Conservation (phyloP, 306 rosid species). For the Lathyrus oleraceus region DNA sequence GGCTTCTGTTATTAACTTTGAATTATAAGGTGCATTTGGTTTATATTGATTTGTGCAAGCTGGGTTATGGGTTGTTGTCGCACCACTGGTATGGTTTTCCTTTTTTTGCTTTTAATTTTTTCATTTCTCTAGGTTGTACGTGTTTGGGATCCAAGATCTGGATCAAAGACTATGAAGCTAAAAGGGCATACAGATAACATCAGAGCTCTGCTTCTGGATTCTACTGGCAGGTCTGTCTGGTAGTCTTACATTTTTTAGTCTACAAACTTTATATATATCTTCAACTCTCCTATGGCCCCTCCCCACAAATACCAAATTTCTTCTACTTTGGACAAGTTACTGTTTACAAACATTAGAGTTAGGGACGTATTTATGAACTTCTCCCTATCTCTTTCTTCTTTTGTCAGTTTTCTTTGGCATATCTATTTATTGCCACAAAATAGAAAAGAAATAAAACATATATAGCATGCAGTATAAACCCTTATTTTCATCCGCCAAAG, state of each 20-base stretch:
- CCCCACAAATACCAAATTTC: neutral
- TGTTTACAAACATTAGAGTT: conserved; percentile 20
- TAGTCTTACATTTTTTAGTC: conserved; percentile 2
- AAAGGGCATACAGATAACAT: conserved; percentile 96
- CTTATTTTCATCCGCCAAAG: neutral
- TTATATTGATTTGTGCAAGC: neutral
- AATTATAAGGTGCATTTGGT: conserved; percentile 4
- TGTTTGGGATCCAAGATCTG: conserved; percentile 97
- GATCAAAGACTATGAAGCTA: conserved; percentile 91
- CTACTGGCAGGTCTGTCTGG: conserved; percentile 83
- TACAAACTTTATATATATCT: conserved; percentile 7
- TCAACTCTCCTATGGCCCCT: neutral
- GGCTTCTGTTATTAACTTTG: conserved; percentile 26
- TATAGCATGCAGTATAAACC: neutral
- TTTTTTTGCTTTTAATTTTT: neutral
- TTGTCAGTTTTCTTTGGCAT: conserved; percentile 1
- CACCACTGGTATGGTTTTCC: conserved; percentile 2
- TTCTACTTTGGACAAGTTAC: conserved; percentile 24
- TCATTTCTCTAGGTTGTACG: conserved; percentile 74
- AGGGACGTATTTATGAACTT: conserved; percentile 22
- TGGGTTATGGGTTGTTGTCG: conserved; percentile 12
- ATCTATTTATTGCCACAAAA: conserved; percentile 14
- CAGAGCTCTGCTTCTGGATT: conserved; percentile 88
- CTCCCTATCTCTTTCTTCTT: neutral
- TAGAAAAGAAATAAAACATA: conserved; percentile 21